Conservation (phyloP, 2,329 filamentous ascomycete species). For the Trichoderma pleuroti region DNA sequence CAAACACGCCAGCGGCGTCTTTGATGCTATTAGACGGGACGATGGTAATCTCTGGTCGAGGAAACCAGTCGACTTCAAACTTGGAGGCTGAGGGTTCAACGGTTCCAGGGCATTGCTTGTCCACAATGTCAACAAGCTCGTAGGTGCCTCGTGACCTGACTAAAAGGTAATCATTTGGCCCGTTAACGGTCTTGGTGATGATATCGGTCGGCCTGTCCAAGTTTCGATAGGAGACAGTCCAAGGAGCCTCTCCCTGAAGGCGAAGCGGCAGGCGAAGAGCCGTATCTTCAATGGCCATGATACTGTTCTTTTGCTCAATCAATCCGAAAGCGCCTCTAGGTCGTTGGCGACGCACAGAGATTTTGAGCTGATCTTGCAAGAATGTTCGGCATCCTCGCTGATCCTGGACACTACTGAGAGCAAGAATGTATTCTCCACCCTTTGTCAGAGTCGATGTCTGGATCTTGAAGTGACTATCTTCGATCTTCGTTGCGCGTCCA, state of each 20-base stretch:
- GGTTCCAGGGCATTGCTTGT: constrained; percentile 76
- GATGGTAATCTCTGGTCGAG: constrained; percentile 69
- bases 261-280: constrained; percentile 74
- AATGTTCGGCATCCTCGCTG: constrained; percentile 81
- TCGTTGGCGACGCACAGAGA: constrained; percentile 82
- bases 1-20: constrained; percentile 45
- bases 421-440: constrained; percentile 86
- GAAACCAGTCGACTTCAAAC: constrained; percentile 83
- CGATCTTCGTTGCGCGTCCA: constrained; percentile 61
- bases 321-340: constrained; percentile 83
- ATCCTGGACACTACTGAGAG: constrained; percentile 82
- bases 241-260: constrained; percentile 80
- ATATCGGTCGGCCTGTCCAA: constrained; percentile 49
- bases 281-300: constrained; percentile 74
- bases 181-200: constrained; percentile 47
- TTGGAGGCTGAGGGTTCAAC: constrained; percentile 69
- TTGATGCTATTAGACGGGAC: constrained; percentile 61
- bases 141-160: constrained; percentile 70
- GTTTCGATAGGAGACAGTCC: constrained; percentile 75
- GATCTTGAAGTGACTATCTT: constrained; percentile 63
- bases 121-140: constrained; percentile 71
- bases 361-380: constrained; percentile 78
- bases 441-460: constrained; percentile 69
- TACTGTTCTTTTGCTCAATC: constrained; percentile 72
- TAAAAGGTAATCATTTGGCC: constrained; percentile 64